Conservation (phyloP, 306 rosid species). For the Senna tora region DNA sequence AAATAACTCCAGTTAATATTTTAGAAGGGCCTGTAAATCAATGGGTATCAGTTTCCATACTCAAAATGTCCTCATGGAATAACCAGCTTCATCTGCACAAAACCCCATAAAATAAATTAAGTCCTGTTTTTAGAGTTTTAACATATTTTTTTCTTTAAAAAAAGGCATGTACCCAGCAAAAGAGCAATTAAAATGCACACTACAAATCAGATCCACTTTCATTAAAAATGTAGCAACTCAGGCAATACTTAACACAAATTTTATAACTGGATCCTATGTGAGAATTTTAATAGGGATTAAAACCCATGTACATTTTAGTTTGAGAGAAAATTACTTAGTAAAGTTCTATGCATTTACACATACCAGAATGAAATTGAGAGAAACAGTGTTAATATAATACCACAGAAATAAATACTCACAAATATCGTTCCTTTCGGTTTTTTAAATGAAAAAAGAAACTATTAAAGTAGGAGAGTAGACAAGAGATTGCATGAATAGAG, state of each 20-base stretch:
- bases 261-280: neutral
- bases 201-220: neutral
- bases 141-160: too few species aligned
- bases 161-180: conserved; percentile 15
- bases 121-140: neutral
- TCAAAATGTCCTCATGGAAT: conserved; percentile 51
- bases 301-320: conserved; percentile 1
- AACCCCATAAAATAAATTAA: conserved; percentile 34
- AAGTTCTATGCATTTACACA: neutral
- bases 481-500: too few species aligned
- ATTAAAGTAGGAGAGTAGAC: too few species aligned
- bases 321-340: neutral
- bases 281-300: neutral
- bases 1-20: conserved; percentile 44
- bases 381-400: too few species aligned
- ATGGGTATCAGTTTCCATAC: conserved; percentile 45
- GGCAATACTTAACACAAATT: conserved; percentile 5
- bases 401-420: too few species aligned
- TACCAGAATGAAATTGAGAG: too few species aligned
- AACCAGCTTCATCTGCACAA: conserved; percentile 69
- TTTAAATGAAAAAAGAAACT: too few species aligned
- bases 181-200: conserved; percentile 4
- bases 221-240: neutral
- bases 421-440: too few species aligned
- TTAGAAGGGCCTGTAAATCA: conserved; percentile 45